These are phyloP conservation scores for Penicillium sp. DNA, from an alignment of 2,329 filamentous ascomycete genomes.

Conservation along the genomic window DNA sequence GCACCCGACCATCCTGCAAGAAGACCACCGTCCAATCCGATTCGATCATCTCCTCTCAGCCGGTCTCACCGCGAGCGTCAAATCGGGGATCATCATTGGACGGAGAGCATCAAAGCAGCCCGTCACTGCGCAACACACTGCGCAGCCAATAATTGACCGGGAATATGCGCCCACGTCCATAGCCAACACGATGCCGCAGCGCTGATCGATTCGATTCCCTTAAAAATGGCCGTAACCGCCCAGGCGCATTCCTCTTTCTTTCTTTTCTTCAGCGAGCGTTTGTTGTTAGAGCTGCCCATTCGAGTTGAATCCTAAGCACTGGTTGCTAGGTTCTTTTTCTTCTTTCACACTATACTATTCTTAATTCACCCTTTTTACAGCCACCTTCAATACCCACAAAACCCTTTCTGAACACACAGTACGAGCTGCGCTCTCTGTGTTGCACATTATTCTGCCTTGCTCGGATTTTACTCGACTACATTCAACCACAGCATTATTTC, in stretches of 20 bases:
- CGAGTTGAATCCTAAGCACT: conserved; percentile 43
- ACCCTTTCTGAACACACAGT: conserved; percentile 36
- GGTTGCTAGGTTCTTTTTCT: conserved; percentile 48
- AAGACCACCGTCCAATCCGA: not conserved
- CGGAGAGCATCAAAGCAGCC: not conserved
- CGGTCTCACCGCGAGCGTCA: conserved; percentile 20
- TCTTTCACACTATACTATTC: conserved; percentile 28
- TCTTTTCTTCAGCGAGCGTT: conserved; percentile 65
- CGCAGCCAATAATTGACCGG: not conserved
- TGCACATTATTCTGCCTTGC: conserved; percentile 29
- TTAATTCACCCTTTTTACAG: conserved; percentile 24
- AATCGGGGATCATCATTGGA: conserved; percentile 14
- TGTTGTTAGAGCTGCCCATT: conserved; percentile 46
- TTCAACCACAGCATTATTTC: conserved; percentile 18
- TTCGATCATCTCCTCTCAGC: conserved; percentile 1
- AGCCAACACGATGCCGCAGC: conserved; percentile 6
- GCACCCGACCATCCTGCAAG: not conserved
- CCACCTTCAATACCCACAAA: conserved; percentile 24
- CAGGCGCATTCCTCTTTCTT: conserved; percentile 33
- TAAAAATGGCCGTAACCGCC: conserved; percentile 25
- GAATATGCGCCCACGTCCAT: conserved; percentile 6
- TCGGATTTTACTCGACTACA: conserved; percentile 26
- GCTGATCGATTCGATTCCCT: conserved; percentile 20
- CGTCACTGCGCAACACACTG: conserved; percentile 2
- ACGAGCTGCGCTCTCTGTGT: conserved; percentile 40